phyloP scores from a whole-genome alignment of 345 rosid genomes.

The Dipteronia dyeriana region DNA sequence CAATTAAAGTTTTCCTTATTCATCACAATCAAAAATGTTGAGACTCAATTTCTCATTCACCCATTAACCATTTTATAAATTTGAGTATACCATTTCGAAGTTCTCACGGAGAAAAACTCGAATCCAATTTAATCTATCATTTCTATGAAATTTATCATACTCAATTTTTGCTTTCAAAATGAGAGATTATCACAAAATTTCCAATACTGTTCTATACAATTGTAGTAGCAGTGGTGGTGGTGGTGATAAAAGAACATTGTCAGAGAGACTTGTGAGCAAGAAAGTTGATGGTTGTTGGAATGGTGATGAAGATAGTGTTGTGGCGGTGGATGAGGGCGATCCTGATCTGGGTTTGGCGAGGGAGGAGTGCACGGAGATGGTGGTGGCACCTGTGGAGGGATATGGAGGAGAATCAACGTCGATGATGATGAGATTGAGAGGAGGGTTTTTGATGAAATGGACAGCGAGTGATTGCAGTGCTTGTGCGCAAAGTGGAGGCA shows the following conservation, averaged over 20 bases:
- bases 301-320: background rate
- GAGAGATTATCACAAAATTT: no score
- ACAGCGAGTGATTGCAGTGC: constrained; percentile 41
- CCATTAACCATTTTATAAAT: no score
- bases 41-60: no score
- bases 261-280: constrained; percentile 8
- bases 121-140: no score
- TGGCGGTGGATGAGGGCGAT: constrained; percentile 27
- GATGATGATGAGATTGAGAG: background rate
- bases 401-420: background rate
- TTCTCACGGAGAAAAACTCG: no score
- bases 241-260: background rate
- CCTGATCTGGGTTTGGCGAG: constrained; percentile 27
- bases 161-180: no score
- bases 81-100: no score
- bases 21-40: no score
- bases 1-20: no score
- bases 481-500: constrained; percentile 44
- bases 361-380: constrained; percentile 18
- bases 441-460: constrained; percentile 52
- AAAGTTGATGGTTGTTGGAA: background rate
- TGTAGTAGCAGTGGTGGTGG: constrained; percentile 5
- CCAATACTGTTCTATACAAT: constrained; percentile 32
- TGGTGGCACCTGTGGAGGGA: constrained; percentile 30
- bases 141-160: no score